Base-by-base conservation (phyloP, 2,329 filamentous ascomycete species). In the Didymella sp. region DNA sequence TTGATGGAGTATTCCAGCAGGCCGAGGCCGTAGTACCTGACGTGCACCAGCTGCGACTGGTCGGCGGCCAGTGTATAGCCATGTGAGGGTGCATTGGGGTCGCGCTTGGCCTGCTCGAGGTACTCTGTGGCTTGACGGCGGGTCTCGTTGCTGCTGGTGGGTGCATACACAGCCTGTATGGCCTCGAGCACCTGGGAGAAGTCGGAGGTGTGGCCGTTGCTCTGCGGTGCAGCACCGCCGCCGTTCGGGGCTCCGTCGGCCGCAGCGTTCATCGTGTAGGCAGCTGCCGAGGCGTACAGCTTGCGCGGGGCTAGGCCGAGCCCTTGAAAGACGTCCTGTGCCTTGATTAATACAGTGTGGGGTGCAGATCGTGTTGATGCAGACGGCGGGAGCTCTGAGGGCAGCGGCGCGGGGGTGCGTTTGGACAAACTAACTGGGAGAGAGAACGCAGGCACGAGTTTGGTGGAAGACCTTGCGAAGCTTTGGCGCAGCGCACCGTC, bases 1-100 rank as follows among this genome's bases (percentile, higher is more conserved):
- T 89, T 90, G 73, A 98, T 89, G 42, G 91, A 88, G 77, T 96
- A 89, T 71, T 97, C 94, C 64, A 99, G 85, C 54, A 99, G 84
- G 25, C 93, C 96, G 28, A 99, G 84, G 55, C 93, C 95, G 76
- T 96, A 99, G 78, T 98, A 93, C 67, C 95, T 89, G 54, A 98
- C 90, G 51, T 95, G 85, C 37, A 91, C 86, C 51, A 90, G 85
- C 73, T 96, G 91, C 33, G 84, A 81, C 69, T 82, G 84, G 76
- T 95, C 88, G 64, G 86, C 86, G 41, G 93, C 93, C 58, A 99
- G 85, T 22, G 85, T 84, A 77, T 91, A 96, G 64, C 95, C 95
- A 78, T 95, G 89, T 45, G 89, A 87, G 2, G 92, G 91, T 5
- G 94, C 93, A 69, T 93, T 87, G 55, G 86, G 82, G 67, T 89